phyloP scores from a whole-genome alignment of 495 filamentous ascomycete genomes.

The Pyrenopolyporus hunteri region DNA sequence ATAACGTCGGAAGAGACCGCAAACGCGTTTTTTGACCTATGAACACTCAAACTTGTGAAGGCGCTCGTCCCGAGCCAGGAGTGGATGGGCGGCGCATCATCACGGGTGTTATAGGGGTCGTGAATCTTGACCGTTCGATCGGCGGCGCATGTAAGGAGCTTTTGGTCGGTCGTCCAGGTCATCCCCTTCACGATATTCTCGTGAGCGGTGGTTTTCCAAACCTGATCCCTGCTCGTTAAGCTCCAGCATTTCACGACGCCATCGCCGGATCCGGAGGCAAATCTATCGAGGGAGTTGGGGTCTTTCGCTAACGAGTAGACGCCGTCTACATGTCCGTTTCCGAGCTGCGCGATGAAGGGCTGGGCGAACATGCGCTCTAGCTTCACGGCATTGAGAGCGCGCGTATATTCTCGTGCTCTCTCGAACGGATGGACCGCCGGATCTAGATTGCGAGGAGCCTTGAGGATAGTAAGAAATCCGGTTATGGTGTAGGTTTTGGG shows the following conservation, averaged over 20 bases:
- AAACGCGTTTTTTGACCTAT: conserved; percentile 73
- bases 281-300: conserved; percentile 67
- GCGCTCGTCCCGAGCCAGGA: conserved; percentile 82
- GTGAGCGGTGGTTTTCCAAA: conserved; percentile 76
- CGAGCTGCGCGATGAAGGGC: conserved; percentile 87
- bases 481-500: neutral
- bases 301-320: conserved; percentile 80
- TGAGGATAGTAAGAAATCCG: conserved; percentile 17
- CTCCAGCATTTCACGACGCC: conserved; percentile 96
- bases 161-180: conserved; percentile 82
- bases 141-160: conserved; percentile 86
- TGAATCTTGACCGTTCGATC: conserved; percentile 89
- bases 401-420: conserved; percentile 88
- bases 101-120: conserved; percentile 79
- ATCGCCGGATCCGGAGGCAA: conserved; percentile 82
- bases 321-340: conserved; percentile 91
- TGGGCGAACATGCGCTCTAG: conserved; percentile 95
- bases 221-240: conserved; percentile 75
- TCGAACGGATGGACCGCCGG: conserved; percentile 95
- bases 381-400: conserved; percentile 80
- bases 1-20: conserved; percentile 81
- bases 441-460: conserved; percentile 80
- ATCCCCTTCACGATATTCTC: conserved; percentile 87
- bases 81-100: conserved; percentile 67
- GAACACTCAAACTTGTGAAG: conserved; percentile 85